Evolutionary conservation across 2,329 filamentous ascomycete species (phyloP).

Genomic region (Pyrenochaeta sp.): DNA sequence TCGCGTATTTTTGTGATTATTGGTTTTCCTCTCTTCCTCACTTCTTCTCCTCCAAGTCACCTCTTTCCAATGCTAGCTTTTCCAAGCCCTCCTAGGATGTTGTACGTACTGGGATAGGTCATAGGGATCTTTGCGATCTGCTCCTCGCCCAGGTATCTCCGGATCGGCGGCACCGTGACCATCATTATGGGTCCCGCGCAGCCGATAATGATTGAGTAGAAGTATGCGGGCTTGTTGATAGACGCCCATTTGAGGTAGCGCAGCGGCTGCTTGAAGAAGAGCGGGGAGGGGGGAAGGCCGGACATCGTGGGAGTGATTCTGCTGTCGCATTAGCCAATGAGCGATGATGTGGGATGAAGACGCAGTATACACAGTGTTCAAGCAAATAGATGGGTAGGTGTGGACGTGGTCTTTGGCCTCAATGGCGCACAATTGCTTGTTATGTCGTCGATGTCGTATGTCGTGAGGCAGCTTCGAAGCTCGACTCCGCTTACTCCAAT

Average conservation of each 20-base stretch:
- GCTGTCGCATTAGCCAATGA: constrained; percentile 3
- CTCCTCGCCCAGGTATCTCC: constrained; percentile 75
- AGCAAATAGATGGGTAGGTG: neutral
- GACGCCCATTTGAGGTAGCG: constrained; percentile 89
- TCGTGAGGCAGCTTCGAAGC: constrained; percentile 12
- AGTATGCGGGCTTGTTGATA: constrained; percentile 88
- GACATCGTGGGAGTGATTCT: constrained; percentile 63
- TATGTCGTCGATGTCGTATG: constrained; percentile 8
- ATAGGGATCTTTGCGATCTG: constrained; percentile 74
- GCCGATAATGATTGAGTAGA: constrained; percentile 84
- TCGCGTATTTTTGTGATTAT: no score
- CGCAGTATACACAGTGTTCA: neutral
- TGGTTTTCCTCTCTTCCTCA: neutral
- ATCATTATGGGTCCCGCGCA: constrained; percentile 75
- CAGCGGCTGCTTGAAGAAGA: constrained; percentile 85
- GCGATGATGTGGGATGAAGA: neutral
- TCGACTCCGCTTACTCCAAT: constrained; percentile 19
- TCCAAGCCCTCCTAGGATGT: neutral
- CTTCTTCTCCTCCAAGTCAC: neutral
- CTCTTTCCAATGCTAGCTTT: neutral
- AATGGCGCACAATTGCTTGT: constrained; percentile 4
- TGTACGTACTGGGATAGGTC: constrained; percentile 87
- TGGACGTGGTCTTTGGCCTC: neutral
- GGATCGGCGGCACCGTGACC: constrained; percentile 75
- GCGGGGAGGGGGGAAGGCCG: constrained; percentile 51